Evolutionary conservation across 129 eudicot genomes (phyloP), one percentile per base, ranked within the genome.

Genomic region (Rutidosis leptorrhynchoides): DNA sequence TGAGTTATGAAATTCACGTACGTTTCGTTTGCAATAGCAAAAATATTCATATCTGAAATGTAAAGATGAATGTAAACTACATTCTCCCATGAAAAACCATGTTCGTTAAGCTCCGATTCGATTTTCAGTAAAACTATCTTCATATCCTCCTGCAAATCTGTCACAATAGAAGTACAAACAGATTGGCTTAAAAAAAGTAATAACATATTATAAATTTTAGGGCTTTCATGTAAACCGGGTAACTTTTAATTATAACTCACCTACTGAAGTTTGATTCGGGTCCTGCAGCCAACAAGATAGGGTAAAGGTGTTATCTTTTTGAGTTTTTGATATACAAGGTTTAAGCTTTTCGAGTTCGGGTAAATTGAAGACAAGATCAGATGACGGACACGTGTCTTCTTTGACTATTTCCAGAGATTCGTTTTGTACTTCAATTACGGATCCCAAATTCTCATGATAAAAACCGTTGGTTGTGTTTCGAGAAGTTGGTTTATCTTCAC

Each of bases 41-140:
- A 92, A 62, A 85, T 82, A 65, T 78, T 72, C 96, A 92, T 92
- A 25, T 92, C 83, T 60, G 91, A 84, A 35, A 92, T 78, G 77
- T 88, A 92, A 25, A 92, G 77, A 80, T 92, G 98, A 58, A 92
- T 80, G 70, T 92, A 92, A 46, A 92, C 89, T 26, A 92, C 98
- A 74, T 82, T 65, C 71, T 83, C 95, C 98, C 98, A 92, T 57
- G 95, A 80, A 65, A 74, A 80, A 64, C 81, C 77, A 6, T 37
- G 17, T 74, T 85, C 85, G 21, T 16, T 54, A 33, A 92, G 89
- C 57, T 81, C 72, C 23, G 62, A 73, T 75, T 92, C 96, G 46
- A 83, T 62, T 73, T 75, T 82, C 67, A 56, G 62, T 62, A 92
- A 78, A 76, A 88, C 76, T 62, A 72, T 70, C 76, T 65, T 77